phyloP scores from a whole-genome alignment of 2,329 filamentous ascomycete species.

The Colletotrichum brevisporum region DNA sequence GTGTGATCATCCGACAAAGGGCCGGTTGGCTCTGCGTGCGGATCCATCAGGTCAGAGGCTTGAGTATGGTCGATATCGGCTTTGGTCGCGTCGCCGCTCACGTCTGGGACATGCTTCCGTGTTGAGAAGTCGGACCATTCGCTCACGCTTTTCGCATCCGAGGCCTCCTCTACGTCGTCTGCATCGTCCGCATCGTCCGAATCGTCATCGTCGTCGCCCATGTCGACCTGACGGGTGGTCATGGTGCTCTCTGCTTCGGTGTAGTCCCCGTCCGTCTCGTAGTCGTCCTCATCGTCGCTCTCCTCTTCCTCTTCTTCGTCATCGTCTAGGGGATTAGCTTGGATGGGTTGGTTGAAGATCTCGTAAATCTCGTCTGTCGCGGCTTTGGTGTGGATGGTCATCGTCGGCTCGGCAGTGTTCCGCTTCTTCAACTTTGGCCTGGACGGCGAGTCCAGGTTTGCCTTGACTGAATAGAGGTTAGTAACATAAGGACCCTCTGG shows the following conservation, averaged over 20 bases:
- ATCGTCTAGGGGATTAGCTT: constrained; percentile 49
- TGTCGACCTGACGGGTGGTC: constrained; percentile 77
- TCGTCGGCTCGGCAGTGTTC: constrained; percentile 85
- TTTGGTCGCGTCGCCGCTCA: constrained; percentile 51
- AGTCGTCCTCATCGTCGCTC: constrained; percentile 75
- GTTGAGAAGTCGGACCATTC: constrained; percentile 93
- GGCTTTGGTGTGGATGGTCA: constrained; percentile 96
- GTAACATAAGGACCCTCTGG: constrained; percentile 15
- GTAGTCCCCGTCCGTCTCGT: constrained; percentile 82
- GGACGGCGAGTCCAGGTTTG: constrained; percentile 91
- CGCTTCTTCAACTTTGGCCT: constrained; percentile 88
- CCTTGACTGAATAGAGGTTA: constrained; percentile 77
- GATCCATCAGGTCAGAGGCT: constrained; percentile 57
- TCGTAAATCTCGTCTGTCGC: constrained; percentile 98
- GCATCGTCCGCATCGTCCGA: constrained; percentile 57
- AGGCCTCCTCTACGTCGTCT: constrained; percentile 59
- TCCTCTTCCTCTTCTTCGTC: constrained; percentile 55
- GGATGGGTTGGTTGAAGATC: constrained; percentile 91
- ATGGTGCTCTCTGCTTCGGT: constrained; percentile 87
- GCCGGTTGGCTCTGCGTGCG: constrained; percentile 48
- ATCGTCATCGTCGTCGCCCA: constrained; percentile 63
- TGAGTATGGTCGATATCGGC: constrained; percentile 55
- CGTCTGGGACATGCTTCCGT: constrained; percentile 75
- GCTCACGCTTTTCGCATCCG: constrained; percentile 75
- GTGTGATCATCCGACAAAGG: constrained; percentile 47